Percentiles rank a stretch among this genome's conserved stretches.
Evolutionary conservation across 495 filamentous ascomycete genomes (phyloP).

Genomic region (Amniculicola lignicola): DNA sequence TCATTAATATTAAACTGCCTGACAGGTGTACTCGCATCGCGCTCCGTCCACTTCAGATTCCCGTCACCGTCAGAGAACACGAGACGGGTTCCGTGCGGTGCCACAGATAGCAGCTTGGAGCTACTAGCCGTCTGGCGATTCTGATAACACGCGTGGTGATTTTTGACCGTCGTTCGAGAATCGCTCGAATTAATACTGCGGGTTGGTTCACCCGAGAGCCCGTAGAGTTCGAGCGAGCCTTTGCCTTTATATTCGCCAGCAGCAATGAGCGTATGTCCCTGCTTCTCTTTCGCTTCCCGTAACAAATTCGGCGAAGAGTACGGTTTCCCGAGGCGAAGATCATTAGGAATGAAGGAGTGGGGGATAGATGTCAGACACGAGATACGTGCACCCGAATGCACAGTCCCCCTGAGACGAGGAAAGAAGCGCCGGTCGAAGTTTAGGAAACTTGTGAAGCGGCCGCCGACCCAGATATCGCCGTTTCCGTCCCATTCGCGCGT

Average conservation of each 20-base stretch:
- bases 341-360: slow-evolving; percentile 58
- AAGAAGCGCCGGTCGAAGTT: slow-evolving; percentile 87
- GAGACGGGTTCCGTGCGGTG: slow-evolving; percentile 78
- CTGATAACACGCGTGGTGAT: slow-evolving; percentile 46
- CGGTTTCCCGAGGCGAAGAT: slow-evolving; percentile 51
- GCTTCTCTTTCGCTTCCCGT: slow-evolving; percentile 47
- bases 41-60: slow-evolving; percentile 85
- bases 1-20: slow-evolving; percentile 68
- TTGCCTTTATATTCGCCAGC: slow-evolving; percentile 94
- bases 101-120: slow-evolving; percentile 79
- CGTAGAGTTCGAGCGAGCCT: slow-evolving; percentile 86
- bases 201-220: slow-evolving; percentile 45
- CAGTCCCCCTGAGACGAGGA: slow-evolving; percentile 69
- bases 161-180: slow-evolving; percentile 10
- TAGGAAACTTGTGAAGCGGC: slow-evolving; percentile 85
- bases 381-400: slow-evolving; percentile 79
- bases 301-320: slow-evolving; percentile 53
- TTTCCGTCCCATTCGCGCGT: slow-evolving; percentile 52
- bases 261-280: slow-evolving; percentile 66
- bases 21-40: slow-evolving; percentile 78
- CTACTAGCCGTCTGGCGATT: slow-evolving; percentile 82
- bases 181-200: slow-evolving; percentile 27
- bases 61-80: slow-evolving; percentile 83
- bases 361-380: slow-evolving; percentile 74
- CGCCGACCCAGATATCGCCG: slow-evolving; percentile 74